Conservation (phyloP, 345 rosid species). For the Eucalyptus pumila region DNA sequence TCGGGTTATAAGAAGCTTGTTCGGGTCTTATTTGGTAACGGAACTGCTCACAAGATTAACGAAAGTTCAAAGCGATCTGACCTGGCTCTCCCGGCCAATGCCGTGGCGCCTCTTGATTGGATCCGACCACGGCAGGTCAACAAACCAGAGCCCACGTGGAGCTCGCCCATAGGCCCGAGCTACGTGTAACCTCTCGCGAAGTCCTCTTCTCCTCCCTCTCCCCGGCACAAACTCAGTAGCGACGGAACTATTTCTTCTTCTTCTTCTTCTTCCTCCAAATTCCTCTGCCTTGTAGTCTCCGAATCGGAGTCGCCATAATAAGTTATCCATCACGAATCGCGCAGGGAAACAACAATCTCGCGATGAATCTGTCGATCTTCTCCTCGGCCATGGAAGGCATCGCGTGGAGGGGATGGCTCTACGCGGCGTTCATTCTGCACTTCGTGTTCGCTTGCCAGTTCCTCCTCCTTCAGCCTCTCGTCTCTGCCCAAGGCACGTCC, state of each 20-base stretch:
- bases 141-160: constrained; percentile 24
- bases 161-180: constrained; percentile 1
- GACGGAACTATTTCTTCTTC: neutral
- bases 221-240: neutral
- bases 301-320: neutral
- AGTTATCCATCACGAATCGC: neutral
- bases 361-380: neutral
- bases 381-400: constrained; percentile 38
- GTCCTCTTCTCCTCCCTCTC: neutral
- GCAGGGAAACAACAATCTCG: neutral
- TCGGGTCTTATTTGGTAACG: neutral
- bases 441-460: constrained; percentile 76
- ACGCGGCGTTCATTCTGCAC: constrained; percentile 48
- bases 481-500: constrained; percentile 58
- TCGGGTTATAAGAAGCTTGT: neutral
- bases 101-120: constrained; percentile 10
- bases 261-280: neutral
- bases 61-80: neutral
- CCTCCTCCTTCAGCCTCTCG: constrained; percentile 86
- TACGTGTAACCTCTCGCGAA: constrained; percentile 21
- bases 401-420: constrained; percentile 71
- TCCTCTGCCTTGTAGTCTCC: neutral
- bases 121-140: neutral
- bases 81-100: constrained; percentile 4
- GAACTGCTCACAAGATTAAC: neutral